Evolutionary conservation across 1,139 yeast species (phyloP).

Genomic region (Pichia sp.): DNA sequence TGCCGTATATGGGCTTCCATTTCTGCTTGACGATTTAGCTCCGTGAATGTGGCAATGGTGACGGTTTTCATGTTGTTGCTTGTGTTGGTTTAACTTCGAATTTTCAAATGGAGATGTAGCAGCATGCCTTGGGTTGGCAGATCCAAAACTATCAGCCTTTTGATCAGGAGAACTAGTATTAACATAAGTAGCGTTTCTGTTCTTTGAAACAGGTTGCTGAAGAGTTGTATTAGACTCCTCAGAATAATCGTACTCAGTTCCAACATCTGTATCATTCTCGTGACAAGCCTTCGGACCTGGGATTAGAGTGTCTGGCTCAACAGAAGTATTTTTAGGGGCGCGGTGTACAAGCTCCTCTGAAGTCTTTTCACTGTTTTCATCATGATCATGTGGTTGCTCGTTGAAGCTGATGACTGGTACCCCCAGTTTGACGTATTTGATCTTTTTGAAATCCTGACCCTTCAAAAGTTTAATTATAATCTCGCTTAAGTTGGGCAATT

Average conservation of each 20-base stretch:
- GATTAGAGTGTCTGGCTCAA: not conserved
- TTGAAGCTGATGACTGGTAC: constrained; percentile 22
- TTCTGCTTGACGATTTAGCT: not conserved
- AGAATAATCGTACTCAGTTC: not conserved
- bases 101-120: not conserved
- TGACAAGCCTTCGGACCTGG: not conserved
- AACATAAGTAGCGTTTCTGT: not conserved
- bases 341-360: not conserved
- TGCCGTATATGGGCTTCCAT: not conserved
- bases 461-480: constrained; percentile 21
- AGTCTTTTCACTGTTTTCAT: not conserved
- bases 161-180: not conserved
- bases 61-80: not conserved
- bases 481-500: constrained; percentile 20
- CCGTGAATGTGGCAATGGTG: not conserved
- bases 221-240: not conserved
- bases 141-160: not conserved
- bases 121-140: not conserved
- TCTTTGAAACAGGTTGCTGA: not conserved
- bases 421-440: constrained; percentile 27
- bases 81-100: not conserved
- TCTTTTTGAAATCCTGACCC: constrained; percentile 24
- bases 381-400: not conserved
- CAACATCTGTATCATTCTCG: not conserved
- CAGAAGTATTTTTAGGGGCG: not conserved